phyloP scores from a whole-genome alignment of 805 yeast species.

The Candida saitoana region DNA sequence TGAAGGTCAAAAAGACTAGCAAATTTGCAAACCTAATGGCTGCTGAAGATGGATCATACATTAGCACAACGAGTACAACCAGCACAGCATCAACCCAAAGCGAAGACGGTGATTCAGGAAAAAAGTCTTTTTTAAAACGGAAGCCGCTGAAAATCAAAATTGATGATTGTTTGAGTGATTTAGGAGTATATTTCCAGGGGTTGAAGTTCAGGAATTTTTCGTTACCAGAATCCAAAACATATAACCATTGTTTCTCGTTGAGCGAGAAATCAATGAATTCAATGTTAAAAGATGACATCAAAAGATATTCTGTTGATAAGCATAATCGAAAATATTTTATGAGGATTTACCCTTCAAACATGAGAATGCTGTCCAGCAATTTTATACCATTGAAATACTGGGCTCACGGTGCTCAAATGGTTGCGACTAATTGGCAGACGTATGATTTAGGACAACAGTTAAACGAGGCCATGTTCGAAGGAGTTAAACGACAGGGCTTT shows the following conservation, averaged over 20 bases:
- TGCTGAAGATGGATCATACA: slow-evolving; percentile 18
- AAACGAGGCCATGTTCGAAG: slow-evolving; percentile 75
- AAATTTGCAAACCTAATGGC: slow-evolving; percentile 12
- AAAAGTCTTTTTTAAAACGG: slow-evolving; percentile 18
- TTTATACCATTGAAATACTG: slow-evolving; percentile 78
- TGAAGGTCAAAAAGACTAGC: slow-evolving; percentile 70
- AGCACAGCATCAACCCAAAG: slow-evolving; percentile 42
- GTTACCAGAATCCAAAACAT: slow-evolving; percentile 76
- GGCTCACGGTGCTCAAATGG: slow-evolving; percentile 88
- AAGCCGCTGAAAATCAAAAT: slow-evolving; percentile 22
- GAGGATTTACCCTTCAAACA: slow-evolving; percentile 84
- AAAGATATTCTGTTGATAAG: slow-evolving; percentile 54
- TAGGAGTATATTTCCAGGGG: slow-evolving; percentile 76
- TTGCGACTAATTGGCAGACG: slow-evolving; percentile 95
- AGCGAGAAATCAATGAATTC: slow-evolving; percentile 66
- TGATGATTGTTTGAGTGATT: slow-evolving; percentile 43
- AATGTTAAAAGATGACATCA: slow-evolving; percentile 60
- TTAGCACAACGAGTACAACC: slow-evolving; percentile 15
- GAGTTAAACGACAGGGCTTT: slow-evolving; percentile 64
- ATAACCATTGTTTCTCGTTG: slow-evolving; percentile 81
- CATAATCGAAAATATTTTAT: slow-evolving; percentile 74
- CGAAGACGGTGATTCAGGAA: slow-evolving; percentile 28
- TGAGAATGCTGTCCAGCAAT: slow-evolving; percentile 73
- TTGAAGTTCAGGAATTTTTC: slow-evolving; percentile 77
- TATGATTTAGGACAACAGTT: slow-evolving; percentile 85